Evolutionary conservation across 306 rosid species (phyloP).

Genomic region (Quercus agrifolia): DNA sequence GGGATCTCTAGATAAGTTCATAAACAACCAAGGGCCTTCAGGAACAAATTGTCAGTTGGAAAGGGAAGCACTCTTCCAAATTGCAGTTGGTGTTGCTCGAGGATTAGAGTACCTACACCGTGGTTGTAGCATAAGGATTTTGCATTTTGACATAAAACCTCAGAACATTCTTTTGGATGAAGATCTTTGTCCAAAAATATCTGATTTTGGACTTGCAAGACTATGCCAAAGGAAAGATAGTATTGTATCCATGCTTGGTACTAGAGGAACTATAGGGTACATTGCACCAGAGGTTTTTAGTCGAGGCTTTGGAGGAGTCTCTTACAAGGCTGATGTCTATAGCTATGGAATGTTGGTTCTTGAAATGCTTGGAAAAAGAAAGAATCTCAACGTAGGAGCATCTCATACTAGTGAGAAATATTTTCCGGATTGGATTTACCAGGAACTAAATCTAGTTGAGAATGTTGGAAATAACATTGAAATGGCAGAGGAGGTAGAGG

Average conservation of each 20-base stretch:
- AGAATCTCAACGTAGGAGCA: not conserved
- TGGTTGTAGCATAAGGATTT: conserved; percentile 20
- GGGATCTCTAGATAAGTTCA: conserved; percentile 38
- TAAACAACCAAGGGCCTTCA: not conserved
- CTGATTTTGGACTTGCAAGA: too few relatives aligned
- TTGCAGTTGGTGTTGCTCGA: conserved; percentile 30
- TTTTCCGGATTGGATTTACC: conserved; percentile 25
- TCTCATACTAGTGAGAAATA: conserved; percentile 24
- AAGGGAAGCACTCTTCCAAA: conserved; percentile 12
- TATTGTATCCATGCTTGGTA: too few relatives aligned
- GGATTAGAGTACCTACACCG: conserved; percentile 35
- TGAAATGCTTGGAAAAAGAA: conserved; percentile 37
- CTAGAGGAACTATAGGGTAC: too few relatives aligned
- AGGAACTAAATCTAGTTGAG: conserved; percentile 17
- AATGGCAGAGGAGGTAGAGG: conserved; percentile 20
- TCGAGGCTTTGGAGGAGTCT: conserved; percentile 20
- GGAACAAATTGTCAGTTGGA: conserved; percentile 9
- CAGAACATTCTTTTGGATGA: too few relatives aligned
- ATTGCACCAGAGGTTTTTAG: not conserved
- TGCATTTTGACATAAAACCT: conserved; percentile 21
- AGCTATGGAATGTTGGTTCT: conserved; percentile 41
- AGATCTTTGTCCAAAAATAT: conserved; percentile 26
- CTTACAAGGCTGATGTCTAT: conserved; percentile 33
- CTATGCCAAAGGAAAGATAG: too few relatives aligned
- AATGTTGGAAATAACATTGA: not conserved